Evolutionary conservation across 23 red algal genomes (phyloP), one percentile per base, ranked within the genome.

Genomic region (Gracilaria vermiculophylla): DNA sequence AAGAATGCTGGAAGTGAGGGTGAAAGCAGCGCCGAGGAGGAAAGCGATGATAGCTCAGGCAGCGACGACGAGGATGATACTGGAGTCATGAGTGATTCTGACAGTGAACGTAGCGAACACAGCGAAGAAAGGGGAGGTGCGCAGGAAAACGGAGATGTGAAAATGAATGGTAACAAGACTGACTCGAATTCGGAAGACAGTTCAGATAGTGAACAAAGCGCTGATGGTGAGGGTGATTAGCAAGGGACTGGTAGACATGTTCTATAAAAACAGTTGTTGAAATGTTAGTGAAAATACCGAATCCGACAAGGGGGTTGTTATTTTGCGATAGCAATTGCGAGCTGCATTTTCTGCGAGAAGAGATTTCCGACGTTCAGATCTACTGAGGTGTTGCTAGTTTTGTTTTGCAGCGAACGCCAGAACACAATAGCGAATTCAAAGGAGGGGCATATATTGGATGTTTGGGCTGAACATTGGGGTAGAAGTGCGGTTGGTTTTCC

Each of bases 221-320:
- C 39, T 8, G 67, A 47, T 17, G 67, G 47, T 47, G 67, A 73
- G 16, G 67, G 67, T 23, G 67, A 73, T 73, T 73, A 73, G 67
- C 37, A 13, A 28, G n/a, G 4, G 37, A 17, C 23, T 37, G 12
- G 17, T 64, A 32, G 9, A 11, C 5, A 1, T 34, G 9, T 64
- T 21, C 27, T 7, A 34, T 13, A 7, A 11, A 64, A 32, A 9
- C n/a, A n/a, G n/a, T n/a, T n/a, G n/a, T n/a, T n/a, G n/a, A n/a
- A n/a, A 35, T 15, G 58, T 4, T 64, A 28, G 58, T 64, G 2
- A 25, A 17, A 2, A n/a, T n/a, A n/a, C n/a, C n/a, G n/a, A n/a
- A n/a, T n/a, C n/a, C n/a, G n/a, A n/a, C n/a, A n/a, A n/a, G n/a
- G n/a, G n/a, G n/a, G n/a, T n/a, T n/a, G n/a, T n/a, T n/a, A n/a